A percentile compares a stretch with the other conserved stretches of the same genome.
Evolutionary conservation across 352 stramenopile genomes (phyloP).

Genomic region (Phytophthora tubulina): DNA sequence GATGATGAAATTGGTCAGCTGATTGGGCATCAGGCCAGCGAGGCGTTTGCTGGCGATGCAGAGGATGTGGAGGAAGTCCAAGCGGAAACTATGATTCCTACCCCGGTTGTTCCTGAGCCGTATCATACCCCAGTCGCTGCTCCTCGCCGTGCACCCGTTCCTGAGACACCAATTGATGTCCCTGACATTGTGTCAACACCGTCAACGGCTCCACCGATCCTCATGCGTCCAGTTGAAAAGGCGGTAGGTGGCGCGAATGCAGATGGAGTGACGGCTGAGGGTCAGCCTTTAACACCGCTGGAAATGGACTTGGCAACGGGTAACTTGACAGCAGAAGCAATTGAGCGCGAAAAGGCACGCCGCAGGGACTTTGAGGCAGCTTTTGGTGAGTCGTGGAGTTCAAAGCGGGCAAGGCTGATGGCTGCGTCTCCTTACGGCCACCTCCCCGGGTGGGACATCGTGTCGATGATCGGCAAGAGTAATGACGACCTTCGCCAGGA

Average conservation of each 20-base stretch:
- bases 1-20: conserved; percentile 83
- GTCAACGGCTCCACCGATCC: conserved; percentile 41
- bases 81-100: conserved; percentile 19
- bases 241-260: conserved; percentile 21
- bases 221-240: conserved; percentile 31
- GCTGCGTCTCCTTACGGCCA: conserved; percentile 90
- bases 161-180: conserved; percentile 78
- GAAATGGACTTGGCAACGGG: conserved; percentile 70
- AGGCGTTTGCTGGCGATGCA: conserved; percentile 53
- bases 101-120: conserved; percentile 17
- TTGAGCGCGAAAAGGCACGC: conserved; percentile 85
- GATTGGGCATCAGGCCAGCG: conserved; percentile 74
- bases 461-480: conserved; percentile 98
- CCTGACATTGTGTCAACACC: conserved; percentile 65
- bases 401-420: conserved; percentile 93
- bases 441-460: conserved; percentile 93
- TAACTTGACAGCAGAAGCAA: conserved; percentile 75
- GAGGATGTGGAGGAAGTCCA: conserved; percentile 47
- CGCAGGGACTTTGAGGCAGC: conserved; percentile 83
- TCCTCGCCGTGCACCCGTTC: conserved; percentile 45
- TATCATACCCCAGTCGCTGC: conserved; percentile 25
- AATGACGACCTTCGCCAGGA: conserved; percentile 99
- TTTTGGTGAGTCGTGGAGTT: conserved; percentile 97
- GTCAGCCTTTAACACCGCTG: conserved; percentile 39
- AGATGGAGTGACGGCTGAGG: conserved; percentile 4